A percentile compares a stretch with the other conserved stretches of the same genome.
phyloP scores from a whole-genome alignment of 1,284 basidiomycete species.

The Ustilago loliicola region DNA sequence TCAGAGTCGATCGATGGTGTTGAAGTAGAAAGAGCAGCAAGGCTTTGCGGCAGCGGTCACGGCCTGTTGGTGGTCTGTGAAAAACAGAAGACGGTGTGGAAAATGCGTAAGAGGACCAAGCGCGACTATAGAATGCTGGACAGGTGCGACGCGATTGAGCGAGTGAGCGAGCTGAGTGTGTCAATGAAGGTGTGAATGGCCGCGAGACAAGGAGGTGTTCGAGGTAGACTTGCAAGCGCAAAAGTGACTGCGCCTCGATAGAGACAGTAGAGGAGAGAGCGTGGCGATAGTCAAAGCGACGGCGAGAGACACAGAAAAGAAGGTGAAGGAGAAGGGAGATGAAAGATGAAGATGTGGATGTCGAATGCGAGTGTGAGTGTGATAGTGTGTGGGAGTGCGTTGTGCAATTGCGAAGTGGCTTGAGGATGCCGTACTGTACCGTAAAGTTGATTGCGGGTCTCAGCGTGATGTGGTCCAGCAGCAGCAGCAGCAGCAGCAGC shows the following conservation, averaged over 20 bases:
- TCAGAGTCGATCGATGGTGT: neutral
- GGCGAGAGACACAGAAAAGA: neutral
- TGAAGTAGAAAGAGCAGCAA: neutral
- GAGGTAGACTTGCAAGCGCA: neutral
- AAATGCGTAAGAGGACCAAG: neutral
- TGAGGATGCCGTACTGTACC: conserved; percentile 5
- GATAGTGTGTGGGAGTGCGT: neutral
- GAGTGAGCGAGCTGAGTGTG: neutral
- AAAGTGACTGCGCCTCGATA: neutral
- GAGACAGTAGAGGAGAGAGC: neutral
- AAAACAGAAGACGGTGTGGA: neutral
- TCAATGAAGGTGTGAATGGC: neutral
- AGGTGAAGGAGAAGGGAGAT: neutral
- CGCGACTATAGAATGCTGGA: neutral
- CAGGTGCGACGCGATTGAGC: neutral
- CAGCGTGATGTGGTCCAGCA: neutral
- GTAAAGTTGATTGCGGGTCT: conserved; percentile 4
- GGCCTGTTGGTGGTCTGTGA: neutral
- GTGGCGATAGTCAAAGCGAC: neutral
- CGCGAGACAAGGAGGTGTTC: neutral
- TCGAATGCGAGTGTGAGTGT: neutral
- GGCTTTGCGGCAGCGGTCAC: neutral
- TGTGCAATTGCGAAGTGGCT: neutral
- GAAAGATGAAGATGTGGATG: neutral
- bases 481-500: neutral